Base-by-base conservation (phyloP, 1,284 basidiomycete genomes). In the Sanghuangporus baumii region DNA sequence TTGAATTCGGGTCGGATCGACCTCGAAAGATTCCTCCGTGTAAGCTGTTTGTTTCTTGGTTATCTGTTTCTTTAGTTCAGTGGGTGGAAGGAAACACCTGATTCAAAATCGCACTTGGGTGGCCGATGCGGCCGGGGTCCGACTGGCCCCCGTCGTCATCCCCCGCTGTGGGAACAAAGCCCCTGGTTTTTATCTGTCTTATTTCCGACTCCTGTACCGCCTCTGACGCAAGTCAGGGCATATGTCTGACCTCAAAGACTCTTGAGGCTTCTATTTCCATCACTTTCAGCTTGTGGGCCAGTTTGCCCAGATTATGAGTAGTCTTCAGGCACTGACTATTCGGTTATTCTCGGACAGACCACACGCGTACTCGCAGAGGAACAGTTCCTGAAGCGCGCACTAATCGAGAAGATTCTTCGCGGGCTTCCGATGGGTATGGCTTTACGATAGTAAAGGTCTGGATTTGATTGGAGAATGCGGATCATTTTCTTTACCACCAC, bases 1-100 rank as follows among this genome's bases (percentile, higher is more conserved):
- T 79, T 99, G 66, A 96, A 96, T 71, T 82, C 91, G 51, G 96
- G 96, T 8, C 84, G 93, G 61, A 89, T 97, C 66, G 95, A 98
- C 78, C 82, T 97, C 64, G 94, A 97, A 72, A 83, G 91, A 51
- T 97, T 96, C 79, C 78, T 96, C 65, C 88, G 94, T 78, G 93
- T 92, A 72, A 69, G 87, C 75, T 48, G 62, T 56, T 26, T 37
- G 59, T 63, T 66, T 65, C 59, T 67, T 31, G 26, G 26, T 31
- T 37, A 66, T 46, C 58, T 50, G 64, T 34, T 54, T 59, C 55
- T 51, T 61, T 61, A 51, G 51, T 38, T n/a, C 18, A 48, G 2
- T 41, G 7, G 16, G 43, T n/a, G 40, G 20, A 38, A 38, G 40
- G 20, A 38, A 38, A 16, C n/a, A 6, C n/a, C 46, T 57, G 16